Conservation (phyloP, 352 stramenopile species). For the Pythium utonaiense region DNA sequence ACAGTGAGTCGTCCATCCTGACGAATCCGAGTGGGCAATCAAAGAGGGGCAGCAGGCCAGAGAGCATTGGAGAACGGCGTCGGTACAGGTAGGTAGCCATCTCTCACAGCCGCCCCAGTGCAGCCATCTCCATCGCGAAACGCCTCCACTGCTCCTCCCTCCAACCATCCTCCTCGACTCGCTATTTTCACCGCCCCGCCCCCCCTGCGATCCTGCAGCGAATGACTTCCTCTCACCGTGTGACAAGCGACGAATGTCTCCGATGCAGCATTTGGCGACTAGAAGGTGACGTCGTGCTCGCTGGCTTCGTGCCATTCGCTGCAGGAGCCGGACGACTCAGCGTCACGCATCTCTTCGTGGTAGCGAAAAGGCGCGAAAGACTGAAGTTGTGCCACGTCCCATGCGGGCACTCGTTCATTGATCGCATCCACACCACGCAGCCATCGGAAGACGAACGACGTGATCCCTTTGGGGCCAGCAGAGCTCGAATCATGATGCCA, state of each 20-base stretch:
- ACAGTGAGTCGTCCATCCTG: no score
- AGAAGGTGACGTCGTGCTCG: not conserved
- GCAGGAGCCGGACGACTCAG: not conserved
- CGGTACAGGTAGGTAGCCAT: no score
- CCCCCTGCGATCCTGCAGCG: not conserved
- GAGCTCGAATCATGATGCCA: not conserved
- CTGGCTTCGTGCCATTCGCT: not conserved
- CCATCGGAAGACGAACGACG: not conserved
- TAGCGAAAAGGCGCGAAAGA: not conserved
- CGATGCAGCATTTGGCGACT: no score
- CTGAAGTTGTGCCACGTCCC: not conserved
- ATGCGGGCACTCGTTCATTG: not conserved
- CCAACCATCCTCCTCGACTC: not conserved
- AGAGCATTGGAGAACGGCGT: no score
- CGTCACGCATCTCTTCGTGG: not conserved
- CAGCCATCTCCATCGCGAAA: no score
- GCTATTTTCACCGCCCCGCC: not conserved
- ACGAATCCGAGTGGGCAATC: no score
- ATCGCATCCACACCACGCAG: not conserved
- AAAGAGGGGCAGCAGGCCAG: no score
- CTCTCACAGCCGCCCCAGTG: no score
- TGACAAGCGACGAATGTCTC: not conserved
- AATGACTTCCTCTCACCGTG: not conserved
- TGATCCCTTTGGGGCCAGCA: not conserved
- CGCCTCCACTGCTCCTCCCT: no score